Evolutionary conservation across 176 grass and related monocot species (phyloP), one percentile per base, ranked within the genome.

Genomic region (Lolium multiflorum): DNA sequence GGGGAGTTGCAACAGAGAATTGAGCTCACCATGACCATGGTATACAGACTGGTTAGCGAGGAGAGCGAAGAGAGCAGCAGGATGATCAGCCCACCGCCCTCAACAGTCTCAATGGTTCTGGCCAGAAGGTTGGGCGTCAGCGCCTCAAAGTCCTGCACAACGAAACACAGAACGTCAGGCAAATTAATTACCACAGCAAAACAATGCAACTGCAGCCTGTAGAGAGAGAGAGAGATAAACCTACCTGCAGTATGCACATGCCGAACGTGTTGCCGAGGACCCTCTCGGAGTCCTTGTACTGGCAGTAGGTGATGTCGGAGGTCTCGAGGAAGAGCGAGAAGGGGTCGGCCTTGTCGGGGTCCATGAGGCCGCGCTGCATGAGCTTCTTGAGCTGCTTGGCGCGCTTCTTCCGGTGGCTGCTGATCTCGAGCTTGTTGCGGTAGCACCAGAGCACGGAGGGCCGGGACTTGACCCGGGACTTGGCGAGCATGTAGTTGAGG

Each of bases 161-260:
- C 17, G 24, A 82, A 82, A 18, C 35, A 85, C 6, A 85, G 2
- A 78, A 58, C 51, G 60, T 80, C 57, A 84, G 67, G 7, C 55
- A 31, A 43, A 58, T 4, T 46, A 43, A 58, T 4, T 46, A 47
- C 11, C 7, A 49, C 6, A 74, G 16, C 39, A 88, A 43, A 63
- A 65, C 24, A 83, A 28, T 17, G 78, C 13, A 67, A 64, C 5
- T 24, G 21, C 74, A 72, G 17, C 4, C 37, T 37, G 60, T 43
- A 43, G 6, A 43, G 39, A 41, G 39, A 43, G 39, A 41, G 39
- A 41, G 39, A 41, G 2, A 28, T 3, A 35, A 35, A 35, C 31
- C 31, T 4, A 99, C 97, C 92, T 99, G 94, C 67, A 99, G 85
- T 26, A 99, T 99, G 92, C 97, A 99, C 94, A 99, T 99, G 25